Base-by-base conservation (phyloP, 331 rosid genomes). In the Phaseolus coccineus region DNA sequence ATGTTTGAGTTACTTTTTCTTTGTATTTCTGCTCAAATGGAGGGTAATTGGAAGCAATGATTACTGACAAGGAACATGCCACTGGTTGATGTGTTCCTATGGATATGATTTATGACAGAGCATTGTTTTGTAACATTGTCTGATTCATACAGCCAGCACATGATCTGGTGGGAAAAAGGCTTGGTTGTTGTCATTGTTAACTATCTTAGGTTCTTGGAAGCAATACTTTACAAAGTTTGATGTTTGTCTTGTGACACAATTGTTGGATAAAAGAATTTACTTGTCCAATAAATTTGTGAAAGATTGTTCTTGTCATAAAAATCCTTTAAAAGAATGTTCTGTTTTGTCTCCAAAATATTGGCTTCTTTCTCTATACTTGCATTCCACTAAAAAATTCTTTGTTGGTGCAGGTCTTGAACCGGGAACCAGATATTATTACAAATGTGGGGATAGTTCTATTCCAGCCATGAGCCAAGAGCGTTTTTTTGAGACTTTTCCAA, bases 361-460 rank as follows among this genome's bases (percentile, higher is more conserved):
- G 22, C 39, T 51, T 51, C 30, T 53, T 62, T 13, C 59, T 62
- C 27, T 63, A 13, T 50, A 13, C 71, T n/a, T 22, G 25, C 19
- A 63, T 40, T 72, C 69, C 30, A 19, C 22, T 19, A 19, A 19
- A 19, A 19, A 19, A 19, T 19, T 19, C 71, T 88, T 72, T 84
- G 69, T 68, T 82, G 55, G 52, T 86, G 76, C 73, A 94, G 98
- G 86, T 73, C 98, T 92, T 77, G 87, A 91, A 78, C 97, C 95
- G 4, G 88, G 89, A 79, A 84, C 86, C 4, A 88, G 76, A 85
- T 94, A 94, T 69, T 92, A 87, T 59, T 94, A 91, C 84, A 91
- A 84, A 73, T 92, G 98, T 76, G 98, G 98, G 71, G 97, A 92
- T 80, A 88, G 88, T 79, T 89, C 95, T 73, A 63, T 92, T 74